Percentiles rank a stretch among this genome's conserved stretches.
Conservation (phyloP, 208 protist genomes). For the Leishmania lainsoni region DNA sequence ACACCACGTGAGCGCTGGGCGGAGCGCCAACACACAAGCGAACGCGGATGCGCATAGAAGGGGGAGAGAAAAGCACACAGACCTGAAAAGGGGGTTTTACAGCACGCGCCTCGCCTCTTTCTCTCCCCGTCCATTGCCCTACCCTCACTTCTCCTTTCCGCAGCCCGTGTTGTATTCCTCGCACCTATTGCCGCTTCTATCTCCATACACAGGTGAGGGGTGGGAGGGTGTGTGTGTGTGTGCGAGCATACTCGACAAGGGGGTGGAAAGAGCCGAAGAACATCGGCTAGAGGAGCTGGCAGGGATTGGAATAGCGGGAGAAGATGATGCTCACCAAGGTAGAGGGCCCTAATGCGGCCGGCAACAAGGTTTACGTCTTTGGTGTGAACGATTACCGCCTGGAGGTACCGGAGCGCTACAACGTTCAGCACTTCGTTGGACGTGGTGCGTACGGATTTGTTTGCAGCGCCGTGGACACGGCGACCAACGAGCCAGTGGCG, state of each 20-base stretch:
- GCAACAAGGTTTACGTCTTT: slow-evolving; percentile 82
- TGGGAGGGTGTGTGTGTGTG: too few relatives aligned
- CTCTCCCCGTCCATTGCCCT: neutral
- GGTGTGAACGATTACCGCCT: slow-evolving; percentile 48
- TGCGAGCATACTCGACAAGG: neutral
- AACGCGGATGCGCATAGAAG: neutral
- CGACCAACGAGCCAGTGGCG: slow-evolving; percentile 86
- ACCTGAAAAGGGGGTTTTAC: neutral
- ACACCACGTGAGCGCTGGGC: neutral
- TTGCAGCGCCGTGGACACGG: slow-evolving; percentile 72
- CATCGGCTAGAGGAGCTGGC: neutral
- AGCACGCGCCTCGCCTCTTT: neutral
- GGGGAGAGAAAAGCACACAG: neutral
- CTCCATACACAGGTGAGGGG: neutral
- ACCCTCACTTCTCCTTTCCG: too few relatives aligned
- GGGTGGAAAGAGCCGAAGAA: neutral
- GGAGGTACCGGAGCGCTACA: slow-evolving; percentile 75
- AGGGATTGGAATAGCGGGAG: neutral
- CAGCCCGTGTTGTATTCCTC: neutral
- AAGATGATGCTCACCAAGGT: slow-evolving; percentile 75
- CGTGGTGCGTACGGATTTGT: slow-evolving; percentile 92
- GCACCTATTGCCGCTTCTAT: neutral
- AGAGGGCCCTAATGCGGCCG: slow-evolving; percentile 55
- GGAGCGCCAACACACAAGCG: neutral
- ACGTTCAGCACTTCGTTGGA: slow-evolving; percentile 76